Evolutionary conservation across 1,284 basidiomycete species (phyloP).

Genomic region (Sparassis latifolia): DNA sequence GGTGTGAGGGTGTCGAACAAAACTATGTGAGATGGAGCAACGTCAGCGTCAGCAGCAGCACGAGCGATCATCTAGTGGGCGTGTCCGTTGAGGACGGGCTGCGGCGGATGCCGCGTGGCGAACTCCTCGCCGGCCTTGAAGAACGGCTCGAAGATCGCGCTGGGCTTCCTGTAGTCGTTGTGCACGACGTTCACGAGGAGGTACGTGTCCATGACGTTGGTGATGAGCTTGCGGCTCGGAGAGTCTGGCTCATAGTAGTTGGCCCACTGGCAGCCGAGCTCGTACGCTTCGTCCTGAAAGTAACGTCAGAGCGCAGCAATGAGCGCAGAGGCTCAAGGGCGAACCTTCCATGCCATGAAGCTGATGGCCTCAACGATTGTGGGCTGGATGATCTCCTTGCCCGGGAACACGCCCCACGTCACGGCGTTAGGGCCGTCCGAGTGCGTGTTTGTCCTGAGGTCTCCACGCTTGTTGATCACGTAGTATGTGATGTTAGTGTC

Average conservation of each 20-base stretch:
- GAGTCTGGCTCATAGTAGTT: conserved; percentile 80
- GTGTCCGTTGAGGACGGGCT: conserved; percentile 19
- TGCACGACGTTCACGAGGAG: conserved; percentile 97
- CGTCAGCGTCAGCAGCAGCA: too few relatives aligned
- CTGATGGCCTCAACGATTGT: conserved; percentile 97
- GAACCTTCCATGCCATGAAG: conserved; percentile 95
- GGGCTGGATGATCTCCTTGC: conserved; percentile 96
- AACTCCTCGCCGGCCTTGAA: conserved; percentile 64
- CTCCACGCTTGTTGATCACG: conserved; percentile 88
- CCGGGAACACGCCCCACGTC: conserved; percentile 99
- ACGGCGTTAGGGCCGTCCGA: conserved; percentile 96
- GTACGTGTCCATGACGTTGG: conserved; percentile 72
- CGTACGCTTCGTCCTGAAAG: conserved; percentile 88
- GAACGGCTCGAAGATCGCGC: conserved; percentile 88
- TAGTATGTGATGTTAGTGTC: conserved; percentile 95
- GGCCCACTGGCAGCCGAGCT: conserved; percentile 93
- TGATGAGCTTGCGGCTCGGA: conserved; percentile 71
- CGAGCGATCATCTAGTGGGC: conserved; percentile 8
- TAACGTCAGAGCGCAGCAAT: neutral
- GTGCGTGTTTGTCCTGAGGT: conserved; percentile 88
- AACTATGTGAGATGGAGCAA: neutral
- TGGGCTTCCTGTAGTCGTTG: conserved; percentile 86
- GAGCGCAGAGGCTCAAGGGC: conserved; percentile 14
- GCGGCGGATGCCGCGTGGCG: conserved; percentile 18
- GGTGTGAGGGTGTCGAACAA: neutral